These are phyloP conservation scores for Pseudisothecium myosuroides DNA, from an alignment of 225 moss, liverwort and hornwort species.

Conservation along the genomic window DNA sequence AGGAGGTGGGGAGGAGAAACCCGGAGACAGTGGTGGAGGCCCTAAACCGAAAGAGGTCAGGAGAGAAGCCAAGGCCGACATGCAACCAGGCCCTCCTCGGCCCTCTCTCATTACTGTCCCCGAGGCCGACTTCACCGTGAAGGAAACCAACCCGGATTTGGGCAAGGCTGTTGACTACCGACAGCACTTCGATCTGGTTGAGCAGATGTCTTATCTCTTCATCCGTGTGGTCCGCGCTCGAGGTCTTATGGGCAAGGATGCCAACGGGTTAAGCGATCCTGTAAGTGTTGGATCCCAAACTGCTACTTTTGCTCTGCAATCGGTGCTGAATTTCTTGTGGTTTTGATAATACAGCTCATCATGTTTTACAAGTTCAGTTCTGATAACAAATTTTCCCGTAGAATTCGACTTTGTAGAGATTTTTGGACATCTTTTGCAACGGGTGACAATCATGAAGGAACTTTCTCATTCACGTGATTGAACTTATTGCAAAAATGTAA, in stretches of 20 bases:
- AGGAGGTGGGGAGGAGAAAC: background rate
- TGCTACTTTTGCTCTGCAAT: too few relatives aligned
- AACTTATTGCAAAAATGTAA: too few relatives aligned
- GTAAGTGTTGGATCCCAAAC: conserved; percentile 3
- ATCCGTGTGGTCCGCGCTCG: conserved; percentile 71
- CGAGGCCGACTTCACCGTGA: conserved; percentile 64
- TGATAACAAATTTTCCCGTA: rapidly evolving
- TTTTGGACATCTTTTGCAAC: too few relatives aligned
- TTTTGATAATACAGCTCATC: too few relatives aligned
- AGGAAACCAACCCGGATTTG: conserved; percentile 61
- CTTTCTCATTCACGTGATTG: too few relatives aligned
- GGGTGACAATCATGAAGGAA: too few relatives aligned
- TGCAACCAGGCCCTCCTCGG: conserved; percentile 20
- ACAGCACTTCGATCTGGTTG: conserved; percentile 86
- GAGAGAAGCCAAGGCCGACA: conserved; percentile 28
- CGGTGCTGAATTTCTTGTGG: background rate
- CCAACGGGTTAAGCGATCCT: conserved; percentile 76
- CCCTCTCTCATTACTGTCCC: conserved; percentile 46
- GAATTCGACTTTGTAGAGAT: background rate
- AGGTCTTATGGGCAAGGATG: conserved; percentile 68
- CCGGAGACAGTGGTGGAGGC: background rate
- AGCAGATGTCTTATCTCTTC: conserved; percentile 81
- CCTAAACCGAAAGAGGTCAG: background rate
- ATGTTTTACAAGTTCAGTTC: rapidly evolving
- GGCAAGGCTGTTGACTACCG: conserved; percentile 76